Percentiles rank a stretch among this genome's conserved stretches.
These are phyloP conservation scores for Solanum appendiculatum DNA, from an alignment of 257 asterid genomes.

Conservation along the genomic window DNA sequence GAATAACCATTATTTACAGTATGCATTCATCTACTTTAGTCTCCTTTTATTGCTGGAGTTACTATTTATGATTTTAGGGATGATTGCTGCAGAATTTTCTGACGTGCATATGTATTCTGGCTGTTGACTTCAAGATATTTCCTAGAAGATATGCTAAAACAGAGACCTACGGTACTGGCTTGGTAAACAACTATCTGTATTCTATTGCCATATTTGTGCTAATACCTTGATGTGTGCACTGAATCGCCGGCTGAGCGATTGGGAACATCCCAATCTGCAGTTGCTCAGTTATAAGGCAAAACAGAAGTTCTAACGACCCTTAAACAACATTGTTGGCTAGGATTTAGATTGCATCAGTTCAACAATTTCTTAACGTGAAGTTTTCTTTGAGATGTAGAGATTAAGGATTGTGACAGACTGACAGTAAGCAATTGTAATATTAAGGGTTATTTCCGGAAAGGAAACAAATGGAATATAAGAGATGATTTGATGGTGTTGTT, in stretches of 20 bases:
- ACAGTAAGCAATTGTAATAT: background rate
- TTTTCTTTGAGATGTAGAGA: background rate
- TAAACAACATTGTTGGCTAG: background rate
- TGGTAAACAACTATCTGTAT: slow-evolving; percentile 43
- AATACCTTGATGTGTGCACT: background rate
- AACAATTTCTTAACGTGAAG: background rate
- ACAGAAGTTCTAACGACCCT: background rate
- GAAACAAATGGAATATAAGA: background rate
- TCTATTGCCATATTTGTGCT: background rate
- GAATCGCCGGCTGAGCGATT: background rate
- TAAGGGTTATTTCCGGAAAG: background rate
- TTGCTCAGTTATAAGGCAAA: background rate
- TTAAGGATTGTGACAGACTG: background rate
- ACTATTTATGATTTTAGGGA: slow-evolving; percentile 6
- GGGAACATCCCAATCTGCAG: background rate
- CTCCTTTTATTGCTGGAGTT: background rate
- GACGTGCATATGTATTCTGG: slow-evolving; percentile 76
- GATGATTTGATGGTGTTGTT: background rate
- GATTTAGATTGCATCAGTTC: background rate
- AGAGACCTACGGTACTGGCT: slow-evolving; percentile 87
- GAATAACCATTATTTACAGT: background rate
- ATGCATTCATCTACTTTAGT: background rate
- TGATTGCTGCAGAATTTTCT: slow-evolving; percentile 61
- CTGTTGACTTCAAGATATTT: slow-evolving; percentile 91
- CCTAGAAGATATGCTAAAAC: slow-evolving; percentile 95